These are phyloP conservation scores for Kwoniella shivajii DNA, from an alignment of 1,284 basidiomycete species.

Conservation along the genomic window DNA sequence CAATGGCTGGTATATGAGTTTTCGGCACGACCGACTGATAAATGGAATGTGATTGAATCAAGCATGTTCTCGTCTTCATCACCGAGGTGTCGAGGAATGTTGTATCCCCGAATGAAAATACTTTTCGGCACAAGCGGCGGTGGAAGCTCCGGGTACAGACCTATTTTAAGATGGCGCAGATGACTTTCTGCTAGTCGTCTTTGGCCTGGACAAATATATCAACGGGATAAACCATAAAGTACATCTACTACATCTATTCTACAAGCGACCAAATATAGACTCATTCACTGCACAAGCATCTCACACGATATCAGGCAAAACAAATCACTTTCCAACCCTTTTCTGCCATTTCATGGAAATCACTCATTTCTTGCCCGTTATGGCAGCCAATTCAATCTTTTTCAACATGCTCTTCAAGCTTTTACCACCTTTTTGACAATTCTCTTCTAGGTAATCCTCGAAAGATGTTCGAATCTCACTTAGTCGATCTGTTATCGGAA, in stretches of 20 bases:
- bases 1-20: neutral
- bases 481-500: slow-evolving; percentile 75
- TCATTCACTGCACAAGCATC: neutral
- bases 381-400: slow-evolving; percentile 45
- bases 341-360: no score
- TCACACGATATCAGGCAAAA: no score
- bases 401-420: slow-evolving; percentile 76
- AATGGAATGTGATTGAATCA: neutral
- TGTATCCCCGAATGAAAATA: neutral
- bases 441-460: slow-evolving; percentile 76
- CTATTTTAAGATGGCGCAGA: no score
- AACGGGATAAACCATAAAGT: neutral
- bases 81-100: neutral
- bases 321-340: no score
- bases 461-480: slow-evolving; percentile 70
- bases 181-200: no score
- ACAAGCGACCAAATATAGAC: neutral
- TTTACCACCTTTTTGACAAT: slow-evolving; percentile 81
- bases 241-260: neutral
- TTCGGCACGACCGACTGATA: neutral
- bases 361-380: slow-evolving; percentile 23
- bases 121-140: neutral
- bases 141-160: no score
- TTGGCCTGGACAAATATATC: no score
- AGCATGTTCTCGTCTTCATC: neutral